Evolutionary conservation across 1,284 basidiomycete genomes (phyloP), one percentile per base, ranked within the genome.

Genomic region (Leccinum colubrinum): DNA sequence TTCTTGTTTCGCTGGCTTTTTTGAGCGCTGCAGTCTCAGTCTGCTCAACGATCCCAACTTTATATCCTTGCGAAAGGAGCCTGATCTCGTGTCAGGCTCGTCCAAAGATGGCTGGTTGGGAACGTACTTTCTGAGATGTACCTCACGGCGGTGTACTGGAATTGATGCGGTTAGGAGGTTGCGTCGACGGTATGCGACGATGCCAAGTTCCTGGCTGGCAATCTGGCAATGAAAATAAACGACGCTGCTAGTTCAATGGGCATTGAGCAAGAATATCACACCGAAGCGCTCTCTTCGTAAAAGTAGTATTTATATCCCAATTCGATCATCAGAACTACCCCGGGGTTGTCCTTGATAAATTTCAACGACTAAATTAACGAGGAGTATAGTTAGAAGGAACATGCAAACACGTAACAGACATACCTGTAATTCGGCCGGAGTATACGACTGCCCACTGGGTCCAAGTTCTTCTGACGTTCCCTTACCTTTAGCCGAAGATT

Each of bases 11-110:
- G 61, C 94, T 84, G 3, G 83, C 87, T 74, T 96, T 97, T 78
- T 99, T 98, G 59, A 99, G 81, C 0, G 97, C 97, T 0, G 97
- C 94, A 0, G 97, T 98, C 77, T 99, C 97, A 3, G 83, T 86
- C 74, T 98, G 97, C n/a, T 89, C 84, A 1, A 97, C 88, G 11
- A 99, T 87, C 9, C 97, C 97, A 56, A 99, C 86, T 76, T 94
- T 93, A 74, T 95, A 83, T 0, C 96, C 96, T 59, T 88, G 85
- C 1, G 91, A 88, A 50, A 98, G 83, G 37, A 98, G 82, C 66
- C 93, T 95, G 56, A 30, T 53, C 20, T 15, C 15, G 14, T 27
- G 46, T 55, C 11, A 65, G 54, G 55, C 22, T 50, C 37, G 35
- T 17, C 41, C 39, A 56, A 30, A 20, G 25, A 48, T 7, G 64